phyloP scores from a whole-genome alignment of 805 yeast species.

The Ogataea haglerorum region DNA sequence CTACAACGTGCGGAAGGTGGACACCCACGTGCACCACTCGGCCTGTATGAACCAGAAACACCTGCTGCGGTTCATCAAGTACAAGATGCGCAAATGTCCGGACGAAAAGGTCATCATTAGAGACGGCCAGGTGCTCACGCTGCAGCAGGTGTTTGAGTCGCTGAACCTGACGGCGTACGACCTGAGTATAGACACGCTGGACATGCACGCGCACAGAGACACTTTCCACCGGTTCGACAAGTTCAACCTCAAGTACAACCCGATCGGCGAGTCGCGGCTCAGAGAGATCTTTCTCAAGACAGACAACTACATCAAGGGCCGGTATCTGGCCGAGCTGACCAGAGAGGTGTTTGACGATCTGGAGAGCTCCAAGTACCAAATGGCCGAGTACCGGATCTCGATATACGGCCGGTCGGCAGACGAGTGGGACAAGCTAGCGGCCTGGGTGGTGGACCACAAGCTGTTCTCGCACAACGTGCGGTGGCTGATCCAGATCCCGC shows the following conservation, averaged over 20 bases:
- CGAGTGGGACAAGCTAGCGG: slow-evolving; percentile 95
- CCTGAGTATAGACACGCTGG: slow-evolving; percentile 91
- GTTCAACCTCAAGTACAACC: slow-evolving; percentile 94
- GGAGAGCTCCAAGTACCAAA: slow-evolving; percentile 93
- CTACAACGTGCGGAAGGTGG: slow-evolving; percentile 94
- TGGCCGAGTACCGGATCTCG: slow-evolving; percentile 95
- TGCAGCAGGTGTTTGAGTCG: slow-evolving; percentile 88
- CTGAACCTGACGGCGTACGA: slow-evolving; percentile 91
- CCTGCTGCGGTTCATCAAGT: slow-evolving; percentile 87
- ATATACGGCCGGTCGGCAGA: slow-evolving; percentile 84
- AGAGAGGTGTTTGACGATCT: slow-evolving; percentile 91
- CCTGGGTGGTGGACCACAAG: slow-evolving; percentile 93
- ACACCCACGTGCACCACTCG: slow-evolving; percentile 97
- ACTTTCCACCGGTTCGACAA: slow-evolving; percentile 97
- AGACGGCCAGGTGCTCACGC: slow-evolving; percentile 83
- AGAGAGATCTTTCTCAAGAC: slow-evolving; percentile 96
- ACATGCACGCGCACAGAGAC: slow-evolving; percentile 99
- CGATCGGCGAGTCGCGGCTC: slow-evolving; percentile 95
- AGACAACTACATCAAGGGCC: slow-evolving; percentile 86
- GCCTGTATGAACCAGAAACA: slow-evolving; percentile 99
- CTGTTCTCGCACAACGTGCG: slow-evolving; percentile 90
- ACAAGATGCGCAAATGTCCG: slow-evolving; percentile 82
- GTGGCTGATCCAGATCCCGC: slow-evolving; percentile 95
- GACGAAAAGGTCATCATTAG: slow-evolving; percentile 90
- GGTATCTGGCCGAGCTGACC: slow-evolving; percentile 89